A percentile compares a stretch with the other conserved stretches of the same genome.
Evolutionary conservation across 176 grass and related monocot species (phyloP).

Genomic region (Carex littledalei): DNA sequence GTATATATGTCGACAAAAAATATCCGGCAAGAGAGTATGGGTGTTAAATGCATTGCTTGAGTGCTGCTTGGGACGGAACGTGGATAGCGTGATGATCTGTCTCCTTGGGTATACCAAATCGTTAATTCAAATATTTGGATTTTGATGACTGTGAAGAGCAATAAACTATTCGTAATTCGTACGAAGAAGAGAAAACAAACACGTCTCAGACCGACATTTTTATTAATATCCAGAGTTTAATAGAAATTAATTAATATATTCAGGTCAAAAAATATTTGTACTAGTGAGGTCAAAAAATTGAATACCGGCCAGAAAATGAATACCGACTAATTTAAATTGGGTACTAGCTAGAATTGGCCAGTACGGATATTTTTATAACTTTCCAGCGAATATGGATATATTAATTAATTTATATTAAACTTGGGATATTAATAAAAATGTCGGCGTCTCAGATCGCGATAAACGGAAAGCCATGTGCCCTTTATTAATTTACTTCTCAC

Average conservation of each 20-base stretch:
- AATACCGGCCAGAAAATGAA: too few relatives aligned
- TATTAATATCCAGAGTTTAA: too few relatives aligned
- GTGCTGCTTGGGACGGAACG: background rate
- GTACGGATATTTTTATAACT: too few relatives aligned
- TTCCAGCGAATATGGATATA: too few relatives aligned
- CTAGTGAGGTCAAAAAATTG: too few relatives aligned
- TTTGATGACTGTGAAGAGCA: background rate
- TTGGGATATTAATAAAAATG: too few relatives aligned
- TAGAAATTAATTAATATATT: too few relatives aligned
- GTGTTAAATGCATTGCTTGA: background rate
- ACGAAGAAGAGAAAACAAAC: background rate
- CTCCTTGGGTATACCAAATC: background rate
- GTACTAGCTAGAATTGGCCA: too few relatives aligned
- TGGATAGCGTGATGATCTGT: background rate
- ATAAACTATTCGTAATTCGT: background rate
- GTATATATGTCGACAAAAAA: background rate
- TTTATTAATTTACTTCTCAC: too few relatives aligned
- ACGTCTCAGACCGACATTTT: background rate
- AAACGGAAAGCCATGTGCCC: background rate
- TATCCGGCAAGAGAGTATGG: background rate
- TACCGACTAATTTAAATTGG: too few relatives aligned
- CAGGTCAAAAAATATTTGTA: too few relatives aligned
- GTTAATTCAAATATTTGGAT: background rate
- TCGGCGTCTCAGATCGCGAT: background rate
- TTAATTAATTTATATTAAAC: too few relatives aligned